Conservation (phyloP, 768 basidiomycete species). For the Cubamyces sp. region DNA sequence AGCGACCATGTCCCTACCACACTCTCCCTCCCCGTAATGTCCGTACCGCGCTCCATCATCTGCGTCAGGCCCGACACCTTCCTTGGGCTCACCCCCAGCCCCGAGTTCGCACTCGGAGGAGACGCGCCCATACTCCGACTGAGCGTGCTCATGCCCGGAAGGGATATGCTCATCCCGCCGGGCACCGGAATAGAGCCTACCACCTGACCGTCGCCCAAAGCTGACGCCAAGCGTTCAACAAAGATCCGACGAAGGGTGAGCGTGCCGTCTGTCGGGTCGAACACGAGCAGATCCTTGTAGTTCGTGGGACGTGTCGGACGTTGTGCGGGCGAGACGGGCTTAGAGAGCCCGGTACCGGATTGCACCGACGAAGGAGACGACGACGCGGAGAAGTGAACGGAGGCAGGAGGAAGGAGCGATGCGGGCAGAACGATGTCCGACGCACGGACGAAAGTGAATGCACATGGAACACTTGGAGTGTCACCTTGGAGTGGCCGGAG, state of each 20-base stretch:
- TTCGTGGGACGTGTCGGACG: constrained; percentile 44
- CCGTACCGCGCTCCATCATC: constrained; percentile 41
- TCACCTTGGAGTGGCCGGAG: constrained; percentile 30
- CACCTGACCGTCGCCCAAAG: constrained; percentile 24
- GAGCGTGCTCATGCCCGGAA: constrained; percentile 56
- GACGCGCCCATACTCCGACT: constrained; percentile 40
- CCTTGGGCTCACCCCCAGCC: constrained; percentile 40
- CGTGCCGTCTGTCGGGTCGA: constrained; percentile 61
- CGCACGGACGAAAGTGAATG: constrained; percentile 56
- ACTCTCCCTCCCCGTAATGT: constrained; percentile 43
- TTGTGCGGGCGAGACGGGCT: constrained; percentile 33
- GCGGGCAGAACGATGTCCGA: constrained; percentile 42
- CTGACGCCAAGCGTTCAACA: constrained; percentile 40
- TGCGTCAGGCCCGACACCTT: constrained; percentile 40
- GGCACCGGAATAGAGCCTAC: constrained; percentile 36
- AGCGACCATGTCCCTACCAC: constrained; percentile 71
- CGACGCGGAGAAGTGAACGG: constrained; percentile 32
- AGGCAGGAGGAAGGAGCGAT: constrained; percentile 43
- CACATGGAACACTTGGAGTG: constrained; percentile 44
- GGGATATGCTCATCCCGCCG: constrained; percentile 60
- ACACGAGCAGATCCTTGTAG: constrained; percentile 69
- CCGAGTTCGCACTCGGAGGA: constrained; percentile 30
- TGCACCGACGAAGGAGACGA: constrained; percentile 36
- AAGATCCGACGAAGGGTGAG: constrained; percentile 59
- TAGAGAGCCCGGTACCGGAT: constrained; percentile 32